Percentiles rank a stretch among this genome's conserved stretches.
Evolutionary conservation across 148 eudicot genomes (phyloP).

Genomic region (Euryodendron excelsum): DNA sequence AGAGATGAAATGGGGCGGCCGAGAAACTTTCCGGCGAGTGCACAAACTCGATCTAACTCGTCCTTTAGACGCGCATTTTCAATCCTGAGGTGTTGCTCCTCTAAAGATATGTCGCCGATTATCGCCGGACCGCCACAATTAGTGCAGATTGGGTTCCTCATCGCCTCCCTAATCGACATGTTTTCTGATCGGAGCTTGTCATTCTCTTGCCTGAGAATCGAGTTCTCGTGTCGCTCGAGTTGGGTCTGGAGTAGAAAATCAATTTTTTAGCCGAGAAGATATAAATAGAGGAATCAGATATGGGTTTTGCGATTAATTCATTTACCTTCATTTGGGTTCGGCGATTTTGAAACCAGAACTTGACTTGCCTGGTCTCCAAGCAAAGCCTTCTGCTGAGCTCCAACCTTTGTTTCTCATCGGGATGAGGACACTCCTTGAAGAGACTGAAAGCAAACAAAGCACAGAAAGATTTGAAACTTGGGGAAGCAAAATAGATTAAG

Average conservation of each 20-base stretch:
- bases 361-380: slow-evolving; percentile 87
- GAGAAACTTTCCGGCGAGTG: slow-evolving; percentile 71
- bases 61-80: slow-evolving; percentile 80
- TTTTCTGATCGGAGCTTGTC: slow-evolving; percentile 87
- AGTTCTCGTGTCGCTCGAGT: slow-evolving; percentile 88
- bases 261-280: too few relatives aligned
- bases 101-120: slow-evolving; percentile 79
- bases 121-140: slow-evolving; percentile 93
- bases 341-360: slow-evolving; percentile 97
- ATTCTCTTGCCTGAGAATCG: slow-evolving; percentile 86
- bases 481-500: too few relatives aligned
- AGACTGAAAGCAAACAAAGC: slow-evolving; percentile 44
- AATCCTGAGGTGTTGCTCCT: slow-evolving; percentile 88
- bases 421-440: slow-evolving; percentile 97
- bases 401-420: slow-evolving; percentile 95
- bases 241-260: slow-evolving; percentile 64
- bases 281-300: too few relatives aligned
- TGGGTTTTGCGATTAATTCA: neutral
- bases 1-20: slow-evolving; percentile 65
- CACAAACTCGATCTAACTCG: slow-evolving; percentile 74
- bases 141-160: slow-evolving; percentile 89
- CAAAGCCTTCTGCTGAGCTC: slow-evolving; percentile 87
- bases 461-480: neutral
- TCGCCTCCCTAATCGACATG: slow-evolving; percentile 84
- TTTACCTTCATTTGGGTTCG: slow-evolving; percentile 97